Conservation (phyloP, 2,329 filamentous ascomycete genomes). For the Colletotrichum neosansevieriae region DNA sequence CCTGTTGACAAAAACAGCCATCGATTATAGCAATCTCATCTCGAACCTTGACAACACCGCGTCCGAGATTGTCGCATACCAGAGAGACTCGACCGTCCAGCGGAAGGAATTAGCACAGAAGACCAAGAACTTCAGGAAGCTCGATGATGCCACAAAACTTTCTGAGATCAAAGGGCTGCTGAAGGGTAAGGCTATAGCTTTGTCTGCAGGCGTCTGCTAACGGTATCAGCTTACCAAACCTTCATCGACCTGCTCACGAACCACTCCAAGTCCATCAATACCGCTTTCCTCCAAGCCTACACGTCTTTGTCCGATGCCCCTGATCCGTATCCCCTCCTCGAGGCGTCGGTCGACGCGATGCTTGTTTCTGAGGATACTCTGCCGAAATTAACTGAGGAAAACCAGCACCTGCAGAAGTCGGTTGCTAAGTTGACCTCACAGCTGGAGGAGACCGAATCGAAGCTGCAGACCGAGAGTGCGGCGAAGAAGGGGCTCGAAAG, state of each 20-base stretch:
- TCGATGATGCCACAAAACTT: slow-evolving; percentile 89
- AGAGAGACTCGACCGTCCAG: slow-evolving; percentile 94
- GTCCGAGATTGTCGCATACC: slow-evolving; percentile 93
- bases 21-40: slow-evolving; percentile 87
- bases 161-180: slow-evolving; percentile 89
- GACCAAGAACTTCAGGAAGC: slow-evolving; percentile 96
- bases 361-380: slow-evolving; percentile 92
- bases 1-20: slow-evolving; percentile 66
- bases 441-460: slow-evolving; percentile 84
- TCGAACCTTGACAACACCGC: slow-evolving; percentile 90
- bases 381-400: slow-evolving; percentile 89
- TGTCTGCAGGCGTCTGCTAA: slow-evolving; percentile 6
- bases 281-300: slow-evolving; percentile 92
- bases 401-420: slow-evolving; percentile 84
- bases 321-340: slow-evolving; percentile 94
- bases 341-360: slow-evolving; percentile 95
- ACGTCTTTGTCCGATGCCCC: slow-evolving; percentile 94
- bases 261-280: slow-evolving; percentile 94
- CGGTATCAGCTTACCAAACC: slow-evolving; percentile 82
- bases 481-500: slow-evolving; percentile 82
- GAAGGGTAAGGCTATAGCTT: slow-evolving; percentile 71
- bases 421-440: slow-evolving; percentile 82
- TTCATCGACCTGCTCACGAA: slow-evolving; percentile 98
- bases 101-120: slow-evolving; percentile 98
- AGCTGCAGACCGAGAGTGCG: slow-evolving; percentile 81